Percentiles rank a stretch among this genome's conserved stretches.
phyloP scores from a whole-genome alignment of 148 eudicot genomes.

The Fagopyrum homotropicum region DNA sequence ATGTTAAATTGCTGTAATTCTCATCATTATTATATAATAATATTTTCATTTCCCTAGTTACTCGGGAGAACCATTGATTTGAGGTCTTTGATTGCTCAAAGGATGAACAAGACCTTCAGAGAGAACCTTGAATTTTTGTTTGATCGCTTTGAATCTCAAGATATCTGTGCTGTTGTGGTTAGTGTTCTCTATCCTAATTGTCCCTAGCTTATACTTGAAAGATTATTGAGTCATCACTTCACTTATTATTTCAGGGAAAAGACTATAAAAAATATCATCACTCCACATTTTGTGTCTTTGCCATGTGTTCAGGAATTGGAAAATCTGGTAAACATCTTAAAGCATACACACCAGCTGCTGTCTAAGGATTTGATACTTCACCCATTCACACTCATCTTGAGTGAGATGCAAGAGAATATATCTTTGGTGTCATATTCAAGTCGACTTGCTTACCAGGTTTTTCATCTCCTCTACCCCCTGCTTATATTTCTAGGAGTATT shows the following conservation, averaged over 20 bases:
- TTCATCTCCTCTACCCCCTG: conserved; percentile 2
- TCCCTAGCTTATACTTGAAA: not conserved
- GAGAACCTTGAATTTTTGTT: conserved; percentile 90
- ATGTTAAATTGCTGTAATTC: not conserved
- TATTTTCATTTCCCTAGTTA: conserved; percentile 33
- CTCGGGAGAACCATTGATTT: conserved; percentile 85
- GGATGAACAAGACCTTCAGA: conserved; percentile 87
- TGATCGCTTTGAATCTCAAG: conserved; percentile 96
- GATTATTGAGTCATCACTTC: not conserved
- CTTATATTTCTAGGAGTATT: not conserved
- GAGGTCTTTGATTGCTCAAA: conserved; percentile 81
- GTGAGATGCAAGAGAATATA: conserved; percentile 92
- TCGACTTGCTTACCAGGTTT: conserved; percentile 93
- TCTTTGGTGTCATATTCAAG: conserved; percentile 99
- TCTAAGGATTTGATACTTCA: conserved; percentile 71
- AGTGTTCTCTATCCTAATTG: conserved; percentile 19
- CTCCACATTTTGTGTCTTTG: not conserved
- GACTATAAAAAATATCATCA: no score
- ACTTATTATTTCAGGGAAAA: not conserved
- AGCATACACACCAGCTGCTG: conserved; percentile 73
- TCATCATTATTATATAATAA: not conserved
- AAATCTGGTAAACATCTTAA: conserved; percentile 66
- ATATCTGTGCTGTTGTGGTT: conserved; percentile 87
- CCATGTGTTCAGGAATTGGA: conserved; percentile 76
- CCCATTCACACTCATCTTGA: conserved; percentile 68